Conservation (phyloP, 2,329 filamentous ascomycete species). For the Talaromyces albobiverticillius region DNA sequence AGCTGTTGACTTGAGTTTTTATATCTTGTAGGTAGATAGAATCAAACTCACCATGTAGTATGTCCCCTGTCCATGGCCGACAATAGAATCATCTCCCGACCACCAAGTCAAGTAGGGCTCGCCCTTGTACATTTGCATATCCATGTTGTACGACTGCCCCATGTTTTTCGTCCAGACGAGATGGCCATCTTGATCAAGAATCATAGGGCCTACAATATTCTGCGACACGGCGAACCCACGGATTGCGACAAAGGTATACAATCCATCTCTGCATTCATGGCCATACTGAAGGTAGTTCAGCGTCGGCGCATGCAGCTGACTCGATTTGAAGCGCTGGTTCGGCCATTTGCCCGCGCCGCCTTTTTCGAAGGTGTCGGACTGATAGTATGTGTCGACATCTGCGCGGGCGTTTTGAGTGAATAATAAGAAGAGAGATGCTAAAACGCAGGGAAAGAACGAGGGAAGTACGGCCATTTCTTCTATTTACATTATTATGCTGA, state of each 20-base stretch:
- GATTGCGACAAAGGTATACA: constrained; percentile 5
- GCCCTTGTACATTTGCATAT: constrained; percentile 10
- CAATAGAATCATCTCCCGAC: constrained; percentile 5
- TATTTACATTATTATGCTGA: neutral
- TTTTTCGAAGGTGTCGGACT: constrained; percentile 2
- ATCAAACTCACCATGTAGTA: constrained; percentile 9
- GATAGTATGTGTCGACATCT: constrained; percentile 8
- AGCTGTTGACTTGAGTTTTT: neutral
- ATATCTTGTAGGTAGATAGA: neutral
- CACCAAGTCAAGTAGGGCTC: constrained; percentile 5
- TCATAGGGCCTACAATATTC: constrained; percentile 7
- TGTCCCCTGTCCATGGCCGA: constrained; percentile 5
- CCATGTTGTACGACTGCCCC: constrained; percentile 4
- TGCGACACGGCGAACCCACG: constrained; percentile 3
- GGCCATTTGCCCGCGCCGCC: neutral
- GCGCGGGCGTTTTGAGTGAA: neutral
- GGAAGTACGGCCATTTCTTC: neutral
- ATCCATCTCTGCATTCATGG: neutral
- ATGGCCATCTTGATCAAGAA: constrained; percentile 11
- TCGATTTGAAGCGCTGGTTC: neutral
- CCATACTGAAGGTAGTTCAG: constrained; percentile 4
- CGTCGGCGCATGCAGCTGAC: neutral
- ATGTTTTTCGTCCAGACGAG: constrained; percentile 2
- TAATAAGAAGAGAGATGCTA: neutral
- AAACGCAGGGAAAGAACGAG: neutral